phyloP scores from a whole-genome alignment of 2,329 filamentous ascomycete genomes.

The Sphaerulina populicola region DNA sequence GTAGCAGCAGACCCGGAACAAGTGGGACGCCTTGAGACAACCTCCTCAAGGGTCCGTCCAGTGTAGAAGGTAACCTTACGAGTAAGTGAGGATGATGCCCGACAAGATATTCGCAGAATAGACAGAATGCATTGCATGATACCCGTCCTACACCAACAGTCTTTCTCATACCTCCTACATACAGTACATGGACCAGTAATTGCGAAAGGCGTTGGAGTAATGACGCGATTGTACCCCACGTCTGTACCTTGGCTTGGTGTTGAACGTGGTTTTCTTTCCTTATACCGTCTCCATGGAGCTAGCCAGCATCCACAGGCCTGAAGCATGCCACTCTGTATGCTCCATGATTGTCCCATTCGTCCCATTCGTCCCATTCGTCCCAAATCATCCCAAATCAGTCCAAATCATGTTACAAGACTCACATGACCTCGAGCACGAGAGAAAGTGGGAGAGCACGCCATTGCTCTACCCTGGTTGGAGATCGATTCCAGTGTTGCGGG shows the following conservation, averaged over 20 bases:
- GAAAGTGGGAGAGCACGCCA: slow-evolving; percentile 5
- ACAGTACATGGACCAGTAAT: not conserved
- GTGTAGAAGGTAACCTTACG: not conserved
- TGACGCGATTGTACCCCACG: not conserved
- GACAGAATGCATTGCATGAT: slow-evolving; percentile 8
- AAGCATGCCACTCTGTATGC: not conserved
- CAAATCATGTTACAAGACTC: no score
- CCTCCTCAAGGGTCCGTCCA: not conserved
- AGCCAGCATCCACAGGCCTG: not conserved
- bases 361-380: not conserved
- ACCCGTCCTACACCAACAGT: not conserved
- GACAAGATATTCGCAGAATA: slow-evolving; percentile 1
- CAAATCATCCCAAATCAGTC: no score
- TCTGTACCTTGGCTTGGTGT: not conserved
- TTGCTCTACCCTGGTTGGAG: slow-evolving; percentile 3
- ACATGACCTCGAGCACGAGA: not conserved
- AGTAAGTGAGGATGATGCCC: not conserved
- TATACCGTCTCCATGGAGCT: not conserved
- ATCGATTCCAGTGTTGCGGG: slow-evolving; percentile 3
- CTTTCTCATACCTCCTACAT: no score
- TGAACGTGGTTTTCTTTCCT: slow-evolving; percentile 3
- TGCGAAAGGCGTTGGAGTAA: not conserved
- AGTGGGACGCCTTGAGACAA: slow-evolving; percentile 3
- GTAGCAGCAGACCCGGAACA: slow-evolving; percentile 14
- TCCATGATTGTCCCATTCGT: not conserved